Evolutionary conservation across 2,329 filamentous ascomycete species (phyloP).

Genomic region (Neopestalotiopsis clavispora): DNA sequence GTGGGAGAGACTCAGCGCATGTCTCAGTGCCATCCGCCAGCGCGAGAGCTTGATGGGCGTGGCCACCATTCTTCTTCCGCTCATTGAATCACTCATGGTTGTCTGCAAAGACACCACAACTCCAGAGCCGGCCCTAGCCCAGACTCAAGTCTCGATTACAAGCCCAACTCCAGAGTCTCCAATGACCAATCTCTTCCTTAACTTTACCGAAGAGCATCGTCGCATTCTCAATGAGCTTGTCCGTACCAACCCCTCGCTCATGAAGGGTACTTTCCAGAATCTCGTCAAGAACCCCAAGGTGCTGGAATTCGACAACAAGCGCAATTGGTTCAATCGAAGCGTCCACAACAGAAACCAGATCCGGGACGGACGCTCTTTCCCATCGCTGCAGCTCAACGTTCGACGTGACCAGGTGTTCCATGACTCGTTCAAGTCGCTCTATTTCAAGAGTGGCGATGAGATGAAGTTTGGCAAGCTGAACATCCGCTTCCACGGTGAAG

Average conservation of each 20-base stretch:
- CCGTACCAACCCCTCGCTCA: constrained; percentile 93
- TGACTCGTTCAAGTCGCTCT: constrained; percentile 97
- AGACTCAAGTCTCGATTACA: constrained; percentile 68
- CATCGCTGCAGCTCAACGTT: constrained; percentile 82
- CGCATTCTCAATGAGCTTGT: constrained; percentile 98
- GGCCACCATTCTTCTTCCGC: constrained; percentile 88
- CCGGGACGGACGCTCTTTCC: constrained; percentile 63
- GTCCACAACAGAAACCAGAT: constrained; percentile 80
- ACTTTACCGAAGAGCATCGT: constrained; percentile 95
- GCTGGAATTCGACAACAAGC: constrained; percentile 98
- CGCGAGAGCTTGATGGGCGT: constrained; percentile 97
- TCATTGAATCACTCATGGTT: constrained; percentile 98
- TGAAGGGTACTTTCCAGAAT: constrained; percentile 96
- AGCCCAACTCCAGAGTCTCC: constrained; percentile 80
- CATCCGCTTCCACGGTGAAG: constrained; percentile 95
- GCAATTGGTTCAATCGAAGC: constrained; percentile 96
- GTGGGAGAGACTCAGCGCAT: constrained; percentile 91
- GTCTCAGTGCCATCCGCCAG: constrained; percentile 84
- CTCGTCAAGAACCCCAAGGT: constrained; percentile 99
- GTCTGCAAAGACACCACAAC: constrained; percentile 97
- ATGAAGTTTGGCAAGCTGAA: constrained; percentile 99
- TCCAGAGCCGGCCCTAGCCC: constrained; percentile 60
- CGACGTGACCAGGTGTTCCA: constrained; percentile 96
- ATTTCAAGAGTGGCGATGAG: constrained; percentile 95
- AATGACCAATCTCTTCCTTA: constrained; percentile 93